phyloP scores from a whole-genome alignment of 371 early-diverging fungal species.

The Mortierella sp. region DNA sequence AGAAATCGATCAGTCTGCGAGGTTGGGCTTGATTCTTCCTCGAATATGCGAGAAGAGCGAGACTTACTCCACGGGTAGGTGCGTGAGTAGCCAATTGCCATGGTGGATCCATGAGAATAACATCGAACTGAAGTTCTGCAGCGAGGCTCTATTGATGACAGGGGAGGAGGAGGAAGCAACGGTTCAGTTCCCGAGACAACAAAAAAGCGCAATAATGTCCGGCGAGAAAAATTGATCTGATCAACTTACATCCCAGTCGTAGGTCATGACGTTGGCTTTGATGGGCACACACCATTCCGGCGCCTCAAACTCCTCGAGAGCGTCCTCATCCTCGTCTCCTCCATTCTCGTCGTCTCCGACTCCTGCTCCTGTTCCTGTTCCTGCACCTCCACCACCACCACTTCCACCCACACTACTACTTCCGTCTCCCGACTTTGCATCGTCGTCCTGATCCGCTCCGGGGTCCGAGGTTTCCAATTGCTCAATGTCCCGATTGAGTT shows the following conservation, averaged over 20 bases:
- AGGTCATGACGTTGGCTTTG: conserved; percentile 93
- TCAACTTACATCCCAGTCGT: conserved; percentile 84
- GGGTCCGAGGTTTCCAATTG: conserved; percentile 16
- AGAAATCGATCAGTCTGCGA: too few species aligned
- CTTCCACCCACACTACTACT: too few species aligned
- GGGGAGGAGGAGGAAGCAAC: neutral
- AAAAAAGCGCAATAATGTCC: neutral
- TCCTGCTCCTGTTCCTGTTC: conserved; percentile 1
- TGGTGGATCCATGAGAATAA: conserved; percentile 94
- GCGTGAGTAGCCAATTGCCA: conserved; percentile 97
- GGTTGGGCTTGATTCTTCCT: too few species aligned
- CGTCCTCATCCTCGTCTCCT: conserved; percentile 53
- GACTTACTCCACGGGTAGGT: conserved; percentile 88
- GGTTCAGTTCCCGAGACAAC: neutral
- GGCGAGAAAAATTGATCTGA: neutral
- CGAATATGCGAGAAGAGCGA: too few species aligned
- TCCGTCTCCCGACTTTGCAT: neutral
- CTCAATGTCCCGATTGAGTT: conserved; percentile 36
- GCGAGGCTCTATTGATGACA: conserved; percentile 68
- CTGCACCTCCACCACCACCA: too few species aligned
- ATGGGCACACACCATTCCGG: conserved; percentile 95
- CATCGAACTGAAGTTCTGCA: conserved; percentile 87
- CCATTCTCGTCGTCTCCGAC: conserved; percentile 15
- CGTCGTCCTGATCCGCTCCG: neutral
- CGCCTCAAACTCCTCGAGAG: conserved; percentile 88